Conservation (phyloP, 1,139 yeast species). For the Starmera stellimalicola region DNA sequence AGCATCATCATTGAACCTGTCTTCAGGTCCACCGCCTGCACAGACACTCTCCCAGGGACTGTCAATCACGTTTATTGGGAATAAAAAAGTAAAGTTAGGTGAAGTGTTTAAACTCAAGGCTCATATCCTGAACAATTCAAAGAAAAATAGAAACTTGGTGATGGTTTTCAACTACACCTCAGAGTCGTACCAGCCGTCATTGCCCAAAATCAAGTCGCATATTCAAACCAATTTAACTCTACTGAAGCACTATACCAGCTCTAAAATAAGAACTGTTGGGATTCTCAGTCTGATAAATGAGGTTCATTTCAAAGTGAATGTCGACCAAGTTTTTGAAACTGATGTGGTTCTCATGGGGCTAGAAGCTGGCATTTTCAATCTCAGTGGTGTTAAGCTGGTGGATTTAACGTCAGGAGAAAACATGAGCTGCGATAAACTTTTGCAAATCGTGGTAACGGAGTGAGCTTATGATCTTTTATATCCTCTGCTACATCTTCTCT, state of each 20-base stretch:
- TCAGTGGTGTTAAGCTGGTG: constrained; percentile 56
- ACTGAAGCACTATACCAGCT: constrained; percentile 26
- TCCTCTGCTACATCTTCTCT: too few relatives aligned
- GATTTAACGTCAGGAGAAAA: constrained; percentile 62
- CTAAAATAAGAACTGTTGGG: constrained; percentile 34
- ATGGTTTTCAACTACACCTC: constrained; percentile 16
- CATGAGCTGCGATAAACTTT: constrained; percentile 59
- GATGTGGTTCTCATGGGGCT: constrained; percentile 53
- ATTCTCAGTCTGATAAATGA: constrained; percentile 58
- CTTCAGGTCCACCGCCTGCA: too few relatives aligned
- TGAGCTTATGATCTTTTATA: constrained; percentile 4
- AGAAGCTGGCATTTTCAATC: constrained; percentile 52
- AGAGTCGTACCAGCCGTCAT: constrained; percentile 26
- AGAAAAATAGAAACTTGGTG: constrained; percentile 33
- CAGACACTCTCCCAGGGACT: constrained; percentile 36
- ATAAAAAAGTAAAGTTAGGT: constrained; percentile 51
- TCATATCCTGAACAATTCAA: constrained; percentile 54
- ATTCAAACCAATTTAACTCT: constrained; percentile 15
- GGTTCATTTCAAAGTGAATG: constrained; percentile 42
- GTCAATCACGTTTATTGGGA: constrained; percentile 54
- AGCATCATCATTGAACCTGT: constrained; percentile 22
- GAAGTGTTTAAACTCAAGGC: constrained; percentile 54
- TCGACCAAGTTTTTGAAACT: constrained; percentile 59
- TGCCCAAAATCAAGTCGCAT: constrained; percentile 18
- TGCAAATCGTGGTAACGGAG: constrained; percentile 54